Base-by-base conservation (phyloP, 768 basidiomycete species). In the Kwoniella dejecticola region DNA sequence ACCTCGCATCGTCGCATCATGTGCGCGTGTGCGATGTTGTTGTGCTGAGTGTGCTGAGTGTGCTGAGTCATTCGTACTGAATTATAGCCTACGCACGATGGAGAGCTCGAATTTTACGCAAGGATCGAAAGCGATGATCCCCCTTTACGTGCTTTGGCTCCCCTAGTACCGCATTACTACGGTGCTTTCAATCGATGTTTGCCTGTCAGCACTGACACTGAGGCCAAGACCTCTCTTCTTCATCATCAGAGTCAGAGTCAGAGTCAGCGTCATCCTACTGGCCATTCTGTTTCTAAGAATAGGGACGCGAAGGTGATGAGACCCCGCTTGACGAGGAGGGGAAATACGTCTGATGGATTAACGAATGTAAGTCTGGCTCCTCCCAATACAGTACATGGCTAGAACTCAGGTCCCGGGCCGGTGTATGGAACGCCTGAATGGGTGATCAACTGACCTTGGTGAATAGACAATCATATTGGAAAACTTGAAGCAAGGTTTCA, bases 401-500 rank as follows among this genome's bases (percentile, higher is more conserved):
- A n/a, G n/a, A n/a, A n/a, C n/a, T n/a, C n/a, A n/a, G n/a, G n/a
- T n/a, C n/a, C n/a, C n/a, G n/a, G n/a, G n/a, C n/a, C n/a, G n/a
- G n/a, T n/a, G n/a, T n/a, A 23, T 26, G 50, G 30, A 36, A 15
- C 33, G 15, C 33, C 7, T 36, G 15, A 7, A 36, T n/a, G n/a
- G n/a, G 15, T 36, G 33, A 36, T 36, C 7, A 36, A 15, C 38
- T 36, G 33, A 54, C 4, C 13, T 29, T 17, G 26, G 26, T 7
- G 26, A 13, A 48, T 33, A 60, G 58, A 19, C 47, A 11, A 42
- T 60, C 15, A 45, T 52, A n/a, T 47, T 60, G 3, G 36, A 49
- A 19, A 60, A 60, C 13, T 2, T 44, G 10, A 27, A 31, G 27
- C 24, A 44, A 7, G 48, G 48, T 7, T 42, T 41, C 19, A 29